phyloP scores from a whole-genome alignment of 768 basidiomycete genomes.

The Hemileccinum impolitum region DNA sequence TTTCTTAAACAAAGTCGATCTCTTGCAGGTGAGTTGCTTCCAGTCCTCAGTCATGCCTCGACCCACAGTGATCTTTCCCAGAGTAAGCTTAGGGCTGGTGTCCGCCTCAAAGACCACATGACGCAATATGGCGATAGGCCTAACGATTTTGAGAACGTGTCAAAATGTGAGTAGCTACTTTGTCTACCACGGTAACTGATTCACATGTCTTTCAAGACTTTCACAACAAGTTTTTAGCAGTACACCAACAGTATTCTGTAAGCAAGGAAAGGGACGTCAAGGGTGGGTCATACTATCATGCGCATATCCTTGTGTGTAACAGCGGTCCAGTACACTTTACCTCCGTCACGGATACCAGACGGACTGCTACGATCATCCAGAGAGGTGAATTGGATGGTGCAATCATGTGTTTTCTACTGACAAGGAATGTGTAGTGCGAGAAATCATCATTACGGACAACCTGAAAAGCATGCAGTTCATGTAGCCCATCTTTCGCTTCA shows the following conservation, averaged over 20 bases:
- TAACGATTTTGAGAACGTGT: slow-evolving; percentile 76
- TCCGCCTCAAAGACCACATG: slow-evolving; percentile 67
- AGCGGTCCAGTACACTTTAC: slow-evolving; percentile 63
- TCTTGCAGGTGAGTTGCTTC: slow-evolving; percentile 52
- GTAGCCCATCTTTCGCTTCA: slow-evolving; percentile 14
- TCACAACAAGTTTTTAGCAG: slow-evolving; percentile 63
- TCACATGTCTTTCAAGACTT: slow-evolving; percentile 50
- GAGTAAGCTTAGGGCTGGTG: slow-evolving; percentile 75
- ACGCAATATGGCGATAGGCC: slow-evolving; percentile 66
- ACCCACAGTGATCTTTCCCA: slow-evolving; percentile 24
- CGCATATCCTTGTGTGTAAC: slow-evolving; percentile 7
- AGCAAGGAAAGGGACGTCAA: slow-evolving; percentile 72
- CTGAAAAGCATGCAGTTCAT: slow-evolving; percentile 50
- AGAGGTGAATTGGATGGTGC: slow-evolving; percentile 47
- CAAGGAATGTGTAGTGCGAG: slow-evolving; percentile 46
- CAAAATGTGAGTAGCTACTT: slow-evolving; percentile 54
- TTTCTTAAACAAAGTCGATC: slow-evolving; percentile 80
- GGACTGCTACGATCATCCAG: slow-evolving; percentile 70
- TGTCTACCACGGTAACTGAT: background rate
- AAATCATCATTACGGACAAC: slow-evolving; percentile 66
- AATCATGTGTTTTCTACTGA: background rate
- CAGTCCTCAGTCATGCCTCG: background rate
- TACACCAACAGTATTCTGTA: slow-evolving; percentile 65
- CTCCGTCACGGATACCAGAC: slow-evolving; percentile 75
- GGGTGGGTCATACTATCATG: slow-evolving; percentile 42